phyloP scores from a whole-genome alignment of 164 flowering plant genomes.

The Akebia trifoliata region DNA sequence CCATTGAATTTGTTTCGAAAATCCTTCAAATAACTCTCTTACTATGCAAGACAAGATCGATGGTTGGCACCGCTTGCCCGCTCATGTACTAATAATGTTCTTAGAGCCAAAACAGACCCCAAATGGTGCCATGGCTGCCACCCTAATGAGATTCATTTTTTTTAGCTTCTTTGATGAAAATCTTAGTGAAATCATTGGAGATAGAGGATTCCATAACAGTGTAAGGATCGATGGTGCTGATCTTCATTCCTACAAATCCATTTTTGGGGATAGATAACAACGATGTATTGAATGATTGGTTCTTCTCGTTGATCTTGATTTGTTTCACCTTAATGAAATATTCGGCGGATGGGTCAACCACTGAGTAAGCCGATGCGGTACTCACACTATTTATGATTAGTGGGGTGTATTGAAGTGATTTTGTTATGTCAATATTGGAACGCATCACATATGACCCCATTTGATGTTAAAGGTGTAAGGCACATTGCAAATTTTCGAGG shows the following conservation, averaged over 20 bases:
- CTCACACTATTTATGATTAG: constrained; percentile 25
- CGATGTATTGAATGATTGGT: constrained; percentile 15
- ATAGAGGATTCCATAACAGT: constrained; percentile 29
- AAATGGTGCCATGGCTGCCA: constrained; percentile 30
- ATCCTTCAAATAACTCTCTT: constrained; percentile 30
- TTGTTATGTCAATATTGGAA: constrained; percentile 21
- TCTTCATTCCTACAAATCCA: constrained; percentile 26
- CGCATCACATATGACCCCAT: constrained; percentile 30
- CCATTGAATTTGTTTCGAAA: constrained; percentile 43
- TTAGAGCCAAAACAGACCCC: constrained; percentile 30
- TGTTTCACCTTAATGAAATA: constrained; percentile 28
- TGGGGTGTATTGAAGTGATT: constrained; percentile 27
- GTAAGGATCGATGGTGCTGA: constrained; percentile 24
- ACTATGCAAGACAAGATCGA: constrained; percentile 35
- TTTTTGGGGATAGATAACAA: constrained; percentile 13
- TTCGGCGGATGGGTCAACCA: constrained; percentile 19
- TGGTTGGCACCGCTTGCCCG: constrained; percentile 38
- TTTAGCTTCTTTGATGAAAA: constrained; percentile 20
- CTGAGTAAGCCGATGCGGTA: background rate
- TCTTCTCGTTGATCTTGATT: constrained; percentile 16
- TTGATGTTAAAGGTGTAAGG: constrained; percentile 14
- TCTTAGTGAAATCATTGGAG: constrained; percentile 28
- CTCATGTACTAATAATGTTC: constrained; percentile 21
- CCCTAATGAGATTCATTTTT: constrained; percentile 24
- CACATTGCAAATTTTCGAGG: constrained; percentile 32